These are phyloP conservation scores for Pseudevernia furfuracea DNA, from an alignment of 495 filamentous ascomycete genomes.

Conservation along the genomic window DNA sequence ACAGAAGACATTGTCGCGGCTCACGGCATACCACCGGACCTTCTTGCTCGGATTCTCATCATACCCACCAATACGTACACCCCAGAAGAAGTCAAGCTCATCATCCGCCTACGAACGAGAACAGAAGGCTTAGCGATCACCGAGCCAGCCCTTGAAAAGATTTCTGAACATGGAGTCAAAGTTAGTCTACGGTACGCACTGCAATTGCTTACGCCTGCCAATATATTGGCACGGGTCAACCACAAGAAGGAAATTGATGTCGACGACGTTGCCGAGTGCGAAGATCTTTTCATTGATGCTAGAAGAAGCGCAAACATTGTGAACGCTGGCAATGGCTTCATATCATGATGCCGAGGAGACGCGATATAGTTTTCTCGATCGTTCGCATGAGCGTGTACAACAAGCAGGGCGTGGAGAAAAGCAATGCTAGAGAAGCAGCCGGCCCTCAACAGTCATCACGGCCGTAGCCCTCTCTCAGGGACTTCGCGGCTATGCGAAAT, in stretches of 20 bases:
- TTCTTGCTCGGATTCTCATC: conserved; percentile 87
- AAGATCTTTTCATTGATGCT: conserved; percentile 84
- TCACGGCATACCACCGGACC: conserved; percentile 88
- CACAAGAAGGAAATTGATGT: conserved; percentile 70
- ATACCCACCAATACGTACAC: conserved; percentile 85
- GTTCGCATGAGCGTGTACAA: neutral
- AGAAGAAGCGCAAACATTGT: conserved; percentile 70
- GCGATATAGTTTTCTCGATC: neutral
- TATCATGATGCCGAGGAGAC: conserved; percentile 35
- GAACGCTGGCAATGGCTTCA: conserved; percentile 55
- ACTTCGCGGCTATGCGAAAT: neutral
- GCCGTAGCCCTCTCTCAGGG: neutral
- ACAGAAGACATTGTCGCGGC: conserved; percentile 75
- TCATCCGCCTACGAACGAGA: conserved; percentile 71
- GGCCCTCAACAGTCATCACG: neutral
- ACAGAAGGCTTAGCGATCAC: conserved; percentile 74
- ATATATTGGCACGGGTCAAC: conserved; percentile 60
- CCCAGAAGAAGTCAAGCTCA: conserved; percentile 78
- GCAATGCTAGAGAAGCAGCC: neutral
- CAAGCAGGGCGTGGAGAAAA: neutral
- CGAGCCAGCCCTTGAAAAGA: conserved; percentile 74
- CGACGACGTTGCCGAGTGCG: conserved; percentile 78
- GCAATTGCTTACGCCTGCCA: conserved; percentile 84
- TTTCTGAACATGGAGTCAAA: conserved; percentile 74
- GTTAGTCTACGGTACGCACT: conserved; percentile 88